A percentile compares a stretch with the other conserved stretches of the same genome.
phyloP scores from a whole-genome alignment of 768 basidiomycete genomes.

The Russula compacta region DNA sequence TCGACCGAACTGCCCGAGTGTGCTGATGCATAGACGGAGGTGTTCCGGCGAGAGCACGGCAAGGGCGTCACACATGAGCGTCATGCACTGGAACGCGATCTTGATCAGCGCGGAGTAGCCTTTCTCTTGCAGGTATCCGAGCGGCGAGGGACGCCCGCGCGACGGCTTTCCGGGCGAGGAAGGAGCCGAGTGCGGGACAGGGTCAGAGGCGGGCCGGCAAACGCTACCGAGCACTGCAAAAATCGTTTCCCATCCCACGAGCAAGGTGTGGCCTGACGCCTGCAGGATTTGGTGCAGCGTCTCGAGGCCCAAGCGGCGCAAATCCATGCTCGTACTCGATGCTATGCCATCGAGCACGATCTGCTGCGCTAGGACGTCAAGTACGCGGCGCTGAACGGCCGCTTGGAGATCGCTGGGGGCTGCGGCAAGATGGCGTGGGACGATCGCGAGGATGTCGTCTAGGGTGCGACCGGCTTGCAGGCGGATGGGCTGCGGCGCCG shows the following conservation, averaged over 20 bases:
- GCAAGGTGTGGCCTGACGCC: slow-evolving; percentile 82
- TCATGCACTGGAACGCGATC: slow-evolving; percentile 90
- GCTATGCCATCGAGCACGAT: slow-evolving; percentile 40
- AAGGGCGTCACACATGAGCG: slow-evolving; percentile 88
- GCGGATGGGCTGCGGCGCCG: slow-evolving; percentile 68
- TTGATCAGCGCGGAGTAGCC: slow-evolving; percentile 72
- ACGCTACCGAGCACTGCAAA: slow-evolving; percentile 90
- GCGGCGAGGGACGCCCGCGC: slow-evolving; percentile 27
- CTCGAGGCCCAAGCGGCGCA: slow-evolving; percentile 82
- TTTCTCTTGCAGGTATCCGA: slow-evolving; percentile 55
- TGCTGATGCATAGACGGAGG: slow-evolving; percentile 80
- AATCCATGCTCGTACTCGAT: slow-evolving; percentile 52
- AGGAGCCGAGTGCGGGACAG: slow-evolving; percentile 32
- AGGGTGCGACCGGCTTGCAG: slow-evolving; percentile 83
- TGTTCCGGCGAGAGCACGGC: slow-evolving; percentile 72
- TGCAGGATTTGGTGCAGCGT: slow-evolving; percentile 87
- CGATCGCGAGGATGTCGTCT: slow-evolving; percentile 71
- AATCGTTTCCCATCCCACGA: slow-evolving; percentile 89
- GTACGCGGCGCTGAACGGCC: slow-evolving; percentile 68
- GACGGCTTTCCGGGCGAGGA: slow-evolving; percentile 23
- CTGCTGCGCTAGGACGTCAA: slow-evolving; percentile 79
- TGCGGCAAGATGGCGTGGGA: slow-evolving; percentile 60
- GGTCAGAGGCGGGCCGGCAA: slow-evolving; percentile 49
- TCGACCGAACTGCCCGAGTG: slow-evolving; percentile 83
- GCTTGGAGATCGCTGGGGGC: slow-evolving; percentile 50